Conservation (phyloP, 2,329 filamentous ascomycete genomes). For the Acrocalymma vagum region DNA sequence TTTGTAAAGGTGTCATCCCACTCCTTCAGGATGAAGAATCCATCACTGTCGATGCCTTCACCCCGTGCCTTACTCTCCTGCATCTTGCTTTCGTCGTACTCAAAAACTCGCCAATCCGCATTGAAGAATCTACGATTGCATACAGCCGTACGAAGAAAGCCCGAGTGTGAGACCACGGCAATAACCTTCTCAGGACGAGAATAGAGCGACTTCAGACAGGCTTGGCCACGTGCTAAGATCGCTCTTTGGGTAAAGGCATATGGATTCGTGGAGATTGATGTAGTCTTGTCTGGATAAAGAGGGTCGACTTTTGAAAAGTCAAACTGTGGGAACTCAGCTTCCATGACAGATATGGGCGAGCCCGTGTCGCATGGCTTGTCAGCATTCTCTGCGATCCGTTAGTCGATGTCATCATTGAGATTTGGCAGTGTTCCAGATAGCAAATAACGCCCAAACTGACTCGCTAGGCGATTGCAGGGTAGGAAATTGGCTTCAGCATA, state of each 20-base stretch:
- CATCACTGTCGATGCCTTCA: conserved; percentile 54
- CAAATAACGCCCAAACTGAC: too few species aligned
- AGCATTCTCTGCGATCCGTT: conserved; percentile 47
- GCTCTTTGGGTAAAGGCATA: conserved; percentile 65
- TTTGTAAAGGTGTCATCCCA: conserved; percentile 57
- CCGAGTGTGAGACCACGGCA: conserved; percentile 71
- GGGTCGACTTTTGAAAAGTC: conserved; percentile 67
- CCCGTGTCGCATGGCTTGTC: conserved; percentile 69
- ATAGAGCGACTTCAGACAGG: conserved; percentile 60
- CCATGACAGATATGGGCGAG: conserved; percentile 55
- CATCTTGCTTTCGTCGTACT: conserved; percentile 60
- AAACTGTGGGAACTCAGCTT: conserved; percentile 61
- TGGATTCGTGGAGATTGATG: conserved; percentile 39
- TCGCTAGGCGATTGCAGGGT: too few species aligned
- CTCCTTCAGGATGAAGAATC: conserved; percentile 51
- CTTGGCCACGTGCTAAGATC: conserved; percentile 64
- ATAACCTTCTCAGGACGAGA: conserved; percentile 67
- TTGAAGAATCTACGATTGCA: conserved; percentile 63
- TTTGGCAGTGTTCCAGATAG: background rate
- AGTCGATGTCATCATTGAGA: background rate
- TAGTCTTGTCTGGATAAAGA: conserved; percentile 70
- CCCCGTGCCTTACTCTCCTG: conserved; percentile 47
- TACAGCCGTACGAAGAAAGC: conserved; percentile 67
- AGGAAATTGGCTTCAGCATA: too few species aligned
- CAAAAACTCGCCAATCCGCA: conserved; percentile 71